These are phyloP conservation scores for Ustanciosporium gigantosporum DNA, from an alignment of 1,284 basidiomycete genomes.

Conservation along the genomic window DNA sequence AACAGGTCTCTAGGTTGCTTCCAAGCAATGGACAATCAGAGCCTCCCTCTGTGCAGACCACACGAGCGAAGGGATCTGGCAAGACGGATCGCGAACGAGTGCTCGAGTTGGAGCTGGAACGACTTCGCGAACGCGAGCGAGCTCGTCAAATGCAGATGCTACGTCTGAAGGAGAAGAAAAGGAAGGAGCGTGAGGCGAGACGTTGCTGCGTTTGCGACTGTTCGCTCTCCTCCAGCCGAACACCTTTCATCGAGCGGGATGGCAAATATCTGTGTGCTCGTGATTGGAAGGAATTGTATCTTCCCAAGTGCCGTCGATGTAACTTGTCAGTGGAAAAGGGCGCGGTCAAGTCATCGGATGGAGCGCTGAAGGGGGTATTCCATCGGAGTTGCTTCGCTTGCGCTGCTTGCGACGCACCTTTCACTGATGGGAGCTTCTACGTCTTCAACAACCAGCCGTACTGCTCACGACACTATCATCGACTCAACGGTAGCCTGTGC, in stretches of 20 bases:
- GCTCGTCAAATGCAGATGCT: conserved; percentile 20
- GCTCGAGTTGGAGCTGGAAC: conserved; percentile 21
- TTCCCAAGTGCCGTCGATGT: conserved; percentile 52
- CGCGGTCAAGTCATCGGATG: conserved; percentile 49
- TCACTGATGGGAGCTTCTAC: conserved; percentile 46
- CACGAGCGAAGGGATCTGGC: background rate
- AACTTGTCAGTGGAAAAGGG: conserved; percentile 32
- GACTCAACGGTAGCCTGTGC: conserved; percentile 45
- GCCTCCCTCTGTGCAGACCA: background rate
- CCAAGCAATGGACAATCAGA: background rate
- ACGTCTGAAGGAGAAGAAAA: conserved; percentile 20
- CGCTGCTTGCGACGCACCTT: conserved; percentile 42
- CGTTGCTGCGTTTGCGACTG: conserved; percentile 43
- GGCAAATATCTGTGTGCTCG: conserved; percentile 44
- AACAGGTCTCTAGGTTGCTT: conserved; percentile 9
- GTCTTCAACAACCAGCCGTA: conserved; percentile 49
- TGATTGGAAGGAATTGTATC: conserved; percentile 49
- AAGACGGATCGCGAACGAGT: conserved; percentile 20
- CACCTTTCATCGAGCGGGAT: conserved; percentile 45
- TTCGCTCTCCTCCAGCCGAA: conserved; percentile 37
- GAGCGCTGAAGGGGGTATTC: conserved; percentile 46
- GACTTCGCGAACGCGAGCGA: conserved; percentile 24
- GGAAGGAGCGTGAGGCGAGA: conserved; percentile 21
- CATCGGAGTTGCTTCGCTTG: conserved; percentile 48
- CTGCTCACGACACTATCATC: conserved; percentile 45